Conservation (phyloP, 2,329 filamentous ascomycete species). For the Venturia nashicola region DNA sequence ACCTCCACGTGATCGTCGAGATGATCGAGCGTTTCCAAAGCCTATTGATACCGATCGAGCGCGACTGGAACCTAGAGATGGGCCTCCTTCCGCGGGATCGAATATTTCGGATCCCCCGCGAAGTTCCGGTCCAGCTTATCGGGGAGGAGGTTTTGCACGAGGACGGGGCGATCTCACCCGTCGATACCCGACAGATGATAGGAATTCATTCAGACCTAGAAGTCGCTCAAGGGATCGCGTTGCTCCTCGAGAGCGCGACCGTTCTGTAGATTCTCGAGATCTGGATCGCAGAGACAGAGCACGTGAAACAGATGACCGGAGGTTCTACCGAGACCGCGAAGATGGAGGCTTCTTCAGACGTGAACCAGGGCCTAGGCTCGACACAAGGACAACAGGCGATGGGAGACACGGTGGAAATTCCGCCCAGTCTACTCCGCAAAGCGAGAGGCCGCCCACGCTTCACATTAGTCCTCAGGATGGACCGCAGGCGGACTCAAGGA, state of each 20-base stretch:
- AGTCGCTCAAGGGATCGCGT: conserved; percentile 47
- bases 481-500: neutral
- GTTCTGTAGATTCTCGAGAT: conserved; percentile 22
- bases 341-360: conserved; percentile 32
- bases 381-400: neutral
- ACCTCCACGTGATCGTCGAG: conserved; percentile 44
- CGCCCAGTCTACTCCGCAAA: conserved; percentile 2
- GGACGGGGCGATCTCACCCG: conserved; percentile 41
- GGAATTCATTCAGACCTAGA: conserved; percentile 49
- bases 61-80: conserved; percentile 58
- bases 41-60: conserved; percentile 56
- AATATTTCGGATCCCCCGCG: conserved; percentile 57
- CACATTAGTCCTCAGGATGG: conserved; percentile 1
- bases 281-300: conserved; percentile 22
- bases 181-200: conserved; percentile 35
- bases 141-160: conserved; percentile 25
- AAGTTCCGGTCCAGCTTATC: conserved; percentile 37
- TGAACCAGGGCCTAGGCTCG: conserved; percentile 19
- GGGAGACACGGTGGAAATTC: conserved; percentile 17
- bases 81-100: conserved; percentile 59
- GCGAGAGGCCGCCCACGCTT: conserved; percentile 3
- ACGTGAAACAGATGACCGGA: conserved; percentile 4
- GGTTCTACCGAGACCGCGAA: conserved; percentile 14
- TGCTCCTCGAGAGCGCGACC: conserved; percentile 6
- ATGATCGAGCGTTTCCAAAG: conserved; percentile 51